Evolutionary conservation across 176 grass and related monocot genomes (phyloP), one percentile per base, ranked within the genome.

Genomic region (Alloteropsis semialata): DNA sequence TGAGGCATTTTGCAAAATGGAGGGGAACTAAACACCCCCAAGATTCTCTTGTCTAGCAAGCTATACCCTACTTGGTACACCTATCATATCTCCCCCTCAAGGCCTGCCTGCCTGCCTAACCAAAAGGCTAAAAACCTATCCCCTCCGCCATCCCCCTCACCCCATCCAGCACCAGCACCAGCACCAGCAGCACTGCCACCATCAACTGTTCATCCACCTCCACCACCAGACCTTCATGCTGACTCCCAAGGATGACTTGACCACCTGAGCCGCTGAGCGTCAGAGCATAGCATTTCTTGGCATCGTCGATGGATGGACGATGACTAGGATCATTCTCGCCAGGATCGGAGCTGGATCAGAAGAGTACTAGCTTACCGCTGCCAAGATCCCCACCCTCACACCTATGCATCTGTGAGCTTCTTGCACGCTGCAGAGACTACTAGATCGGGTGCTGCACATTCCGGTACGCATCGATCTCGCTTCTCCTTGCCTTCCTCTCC

Each of bases 71-170:
- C 80, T 21, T 1, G 10, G 10, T 45, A 68, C 64, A 72, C 25
- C 49, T 29, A 82, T 72, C 59, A 33, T n/a, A 41, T 9, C 56
- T 51, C 64, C 8, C 25, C 1, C 21, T 55, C 57, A 45, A 38
- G 13, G 22, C 24, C 64, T 46, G 33, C 49, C 80, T 70, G 64
- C 74, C 66, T 76, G 37, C 37, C 66, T 65, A 74, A 58, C 87
- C 43, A 81, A 89, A 85, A 77, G 83, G 78, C 78, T 72, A 77
- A 76, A 81, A 62, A 82, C 83, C 83, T 89, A 82, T 85, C 87
- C 69, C 56, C 65, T 69, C 66, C 86, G 78, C 45, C 81, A 27
- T 18, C 67, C 30, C 66, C 43, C 44, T 45, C 62, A 34, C 69
- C 49, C 61, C 75, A 64, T 76, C 70, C 58, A 75, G 72, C 84